Conservation (phyloP, 2,329 filamentous ascomycete species). For the Raffaelea ambrosiae region DNA sequence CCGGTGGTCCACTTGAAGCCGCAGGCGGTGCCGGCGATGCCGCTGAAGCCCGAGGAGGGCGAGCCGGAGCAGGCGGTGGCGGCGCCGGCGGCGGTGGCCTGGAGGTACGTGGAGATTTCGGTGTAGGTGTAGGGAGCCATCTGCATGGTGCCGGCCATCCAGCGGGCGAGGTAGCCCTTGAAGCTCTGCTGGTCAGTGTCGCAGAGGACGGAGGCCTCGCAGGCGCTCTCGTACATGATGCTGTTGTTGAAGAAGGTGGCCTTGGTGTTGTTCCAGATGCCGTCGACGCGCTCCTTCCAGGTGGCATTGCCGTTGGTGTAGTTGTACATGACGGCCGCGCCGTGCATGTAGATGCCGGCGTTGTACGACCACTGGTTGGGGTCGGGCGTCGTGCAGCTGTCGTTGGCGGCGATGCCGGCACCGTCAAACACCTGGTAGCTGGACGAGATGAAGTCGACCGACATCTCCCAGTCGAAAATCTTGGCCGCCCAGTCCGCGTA, state of each 20-base stretch:
- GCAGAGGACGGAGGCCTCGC: conserved; percentile 53
- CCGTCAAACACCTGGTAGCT: conserved; percentile 52
- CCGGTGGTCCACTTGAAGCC: conserved; percentile 56
- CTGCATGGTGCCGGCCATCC: conserved; percentile 48
- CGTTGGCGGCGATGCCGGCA: conserved; percentile 29
- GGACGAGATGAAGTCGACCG: conserved; percentile 45
- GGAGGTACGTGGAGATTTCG: conserved; percentile 42
- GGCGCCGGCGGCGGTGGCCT: conserved; percentile 42
- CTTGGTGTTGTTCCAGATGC: conserved; percentile 43
- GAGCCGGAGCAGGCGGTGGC: conserved; percentile 41
- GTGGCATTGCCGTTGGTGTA: conserved; percentile 39
- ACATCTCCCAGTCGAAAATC: conserved; percentile 57
- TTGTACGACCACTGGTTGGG: conserved; percentile 62
- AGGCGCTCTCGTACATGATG: conserved; percentile 58
- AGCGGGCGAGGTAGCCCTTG: conserved; percentile 67
- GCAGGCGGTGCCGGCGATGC: conserved; percentile 51
- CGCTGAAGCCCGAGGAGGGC: conserved; percentile 34
- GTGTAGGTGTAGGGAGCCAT: conserved; percentile 44
- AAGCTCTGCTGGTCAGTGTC: conserved; percentile 65
- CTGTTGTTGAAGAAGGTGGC: conserved; percentile 47
- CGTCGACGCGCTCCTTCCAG: conserved; percentile 52
- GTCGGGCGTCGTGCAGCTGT: conserved; percentile 44
- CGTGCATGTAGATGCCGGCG: conserved; percentile 56
- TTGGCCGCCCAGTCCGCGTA: conserved; percentile 69
- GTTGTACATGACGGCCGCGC: conserved; percentile 54